Base-by-base conservation (phyloP, 192 early-diverging fungal species). In the Coemansia sp. region DNA sequence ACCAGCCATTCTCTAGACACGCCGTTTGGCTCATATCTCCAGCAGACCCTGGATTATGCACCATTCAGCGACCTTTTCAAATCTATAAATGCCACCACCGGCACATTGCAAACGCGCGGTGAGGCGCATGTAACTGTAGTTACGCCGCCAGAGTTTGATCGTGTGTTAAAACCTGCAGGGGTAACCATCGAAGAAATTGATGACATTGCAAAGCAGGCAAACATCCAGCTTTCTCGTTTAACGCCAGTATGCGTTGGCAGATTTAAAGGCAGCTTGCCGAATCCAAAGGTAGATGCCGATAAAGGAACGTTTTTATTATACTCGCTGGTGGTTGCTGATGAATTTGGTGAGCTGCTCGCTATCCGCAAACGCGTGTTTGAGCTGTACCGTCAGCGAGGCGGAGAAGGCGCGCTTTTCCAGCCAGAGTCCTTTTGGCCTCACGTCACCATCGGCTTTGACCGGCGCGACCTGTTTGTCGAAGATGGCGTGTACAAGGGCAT, bases 51-150 rank as follows among this genome's bases (percentile, higher is more conserved):
- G 2, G 76, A 85, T 55, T 87, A 60, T 68, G 53, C 68, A n/a
- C 80, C 76, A 33, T 70, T 84, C 37, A 45, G 73, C 39, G 74
- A 70, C 7, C 46, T 86, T 7, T 84, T 86, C 44, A 52, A 78
- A 10, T 37, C 57, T 3, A 46, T 85, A 13, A 85, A 82, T 50
- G 61, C 76, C 1, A 77, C 82, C 1, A 35, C 64, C 36, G 60
- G 66, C 41, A 49, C 61, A 9, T 55, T 83, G 19, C 63, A 59
- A 47, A 54, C 63, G 36, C 80, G 81, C 36, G 86, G 85, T 21
- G 88, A 91, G 45, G 71, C 88, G 16, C 88, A 91, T 42, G 54
- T 91, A 45, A 91, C 88, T 6, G 79, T 89, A 11, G 68, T 91
- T 33, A 64, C 73, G 8, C 88, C 88, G 8, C 82, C 88, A 6